Evolutionary conservation across 768 basidiomycete species (phyloP), one percentile per base, ranked within the genome.

Genomic region (Hysterangium stoloniferum): DNA sequence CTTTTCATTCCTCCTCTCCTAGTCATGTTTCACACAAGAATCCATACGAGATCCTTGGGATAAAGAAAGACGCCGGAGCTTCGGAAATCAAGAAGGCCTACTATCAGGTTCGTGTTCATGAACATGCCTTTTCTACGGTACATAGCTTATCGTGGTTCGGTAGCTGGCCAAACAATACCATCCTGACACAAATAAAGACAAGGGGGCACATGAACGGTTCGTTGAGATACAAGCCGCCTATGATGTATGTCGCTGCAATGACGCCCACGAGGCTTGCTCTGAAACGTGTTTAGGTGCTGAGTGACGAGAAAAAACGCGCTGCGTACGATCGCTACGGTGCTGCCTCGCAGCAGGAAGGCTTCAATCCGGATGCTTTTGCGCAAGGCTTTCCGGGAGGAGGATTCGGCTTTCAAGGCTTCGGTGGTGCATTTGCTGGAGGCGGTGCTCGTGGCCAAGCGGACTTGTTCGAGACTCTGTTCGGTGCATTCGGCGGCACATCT

Each of bases 11-110:
- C 6, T 81, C 90, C 22, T 60, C 72, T 20, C 67, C 76, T 19
- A 61, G 64, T 37, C 65, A 68, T 48, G 71, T 72, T 24, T 75
- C 78, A 6, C 63, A 76, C 15, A 94, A 87, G 66, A 84, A 90
- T 64, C 96, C 96, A 1, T 99, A 99, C 66, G 67, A 84, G 27
- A 84, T 90, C n/a, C 69, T 99, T 8, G 95, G 96, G 22, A 84
- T 98, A 6, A 76, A 75, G 59, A 81, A 80, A 58, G 90, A 92
- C 66, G 87, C 95, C 40, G 74, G 80, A 19, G 65, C 81, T 24
- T 78, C 84, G 19, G 92, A 98, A 58, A 97, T 99, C 61, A 99
- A 99, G 80, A 98, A 98, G 71, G 78, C 79, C 2, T 99, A 99
- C 68, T 99, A 97, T 67, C 76, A 87, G 62, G 95, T 96, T 64